Percentiles rank a stretch among this genome's conserved stretches.
Evolutionary conservation across 2,329 filamentous ascomycete species (phyloP).

Genomic region (Neonectria magnoliae): DNA sequence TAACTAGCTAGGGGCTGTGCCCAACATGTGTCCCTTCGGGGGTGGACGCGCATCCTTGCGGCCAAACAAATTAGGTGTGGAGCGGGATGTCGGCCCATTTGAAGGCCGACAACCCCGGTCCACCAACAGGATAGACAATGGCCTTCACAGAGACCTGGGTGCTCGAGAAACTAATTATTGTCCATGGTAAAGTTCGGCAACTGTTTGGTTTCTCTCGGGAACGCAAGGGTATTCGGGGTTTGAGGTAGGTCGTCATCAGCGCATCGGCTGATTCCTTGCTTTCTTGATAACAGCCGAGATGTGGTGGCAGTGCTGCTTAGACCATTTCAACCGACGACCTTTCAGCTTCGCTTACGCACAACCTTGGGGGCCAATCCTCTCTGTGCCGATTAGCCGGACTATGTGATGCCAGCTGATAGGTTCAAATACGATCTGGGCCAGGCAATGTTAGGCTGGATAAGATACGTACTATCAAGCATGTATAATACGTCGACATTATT

Average conservation of each 20-base stretch:
- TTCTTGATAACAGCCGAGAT: neutral
- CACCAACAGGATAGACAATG: no score
- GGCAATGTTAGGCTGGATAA: neutral
- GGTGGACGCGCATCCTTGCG: no score
- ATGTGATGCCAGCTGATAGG: neutral
- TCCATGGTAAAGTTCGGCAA: constrained; percentile 23
- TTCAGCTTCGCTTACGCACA: neutral
- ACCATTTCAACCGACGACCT: neutral
- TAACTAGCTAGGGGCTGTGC: no score
- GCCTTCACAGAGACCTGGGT: constrained; percentile 14
- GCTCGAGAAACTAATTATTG: constrained; percentile 12
- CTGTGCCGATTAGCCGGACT: neutral
- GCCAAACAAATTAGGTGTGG: no score
- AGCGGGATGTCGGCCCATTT: no score
- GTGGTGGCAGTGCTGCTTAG: neutral
- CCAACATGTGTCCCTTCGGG: no score
- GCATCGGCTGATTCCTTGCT: neutral
- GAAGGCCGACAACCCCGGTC: no score
- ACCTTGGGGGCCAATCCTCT: neutral
- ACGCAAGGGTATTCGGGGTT: constrained; percentile 9
- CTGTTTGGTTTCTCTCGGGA: neutral
- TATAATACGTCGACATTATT: no score
- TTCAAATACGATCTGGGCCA: neutral
- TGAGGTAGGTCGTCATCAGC: constrained; percentile 7
- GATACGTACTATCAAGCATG: no score